Conservation (phyloP, 2,329 filamentous ascomycete genomes). For the Xylariaceae sp. region DNA sequence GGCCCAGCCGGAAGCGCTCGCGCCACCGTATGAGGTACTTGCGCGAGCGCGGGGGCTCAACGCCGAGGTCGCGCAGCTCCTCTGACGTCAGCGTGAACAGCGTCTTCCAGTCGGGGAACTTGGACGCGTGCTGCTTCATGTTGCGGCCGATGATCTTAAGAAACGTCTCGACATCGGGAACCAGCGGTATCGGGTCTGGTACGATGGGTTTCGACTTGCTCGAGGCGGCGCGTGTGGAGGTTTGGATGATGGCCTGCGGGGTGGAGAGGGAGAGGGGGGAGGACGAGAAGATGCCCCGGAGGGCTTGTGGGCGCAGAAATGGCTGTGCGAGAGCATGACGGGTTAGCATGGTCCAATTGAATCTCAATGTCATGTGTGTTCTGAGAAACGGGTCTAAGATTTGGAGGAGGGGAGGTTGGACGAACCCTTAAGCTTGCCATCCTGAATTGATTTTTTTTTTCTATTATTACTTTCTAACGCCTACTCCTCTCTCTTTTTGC, state of each 20-base stretch:
- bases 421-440: slow-evolving; percentile 29
- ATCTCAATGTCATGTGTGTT: too few species aligned
- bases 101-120: slow-evolving; percentile 85
- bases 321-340: slow-evolving; percentile 19
- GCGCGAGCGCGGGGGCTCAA: slow-evolving; percentile 78
- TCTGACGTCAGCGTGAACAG: slow-evolving; percentile 76
- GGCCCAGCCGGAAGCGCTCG: slow-evolving; percentile 72
- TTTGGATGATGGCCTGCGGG: slow-evolving; percentile 5
- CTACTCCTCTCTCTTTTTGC: slow-evolving; percentile 7
- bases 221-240: slow-evolving; percentile 13
- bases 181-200: slow-evolving; percentile 74
- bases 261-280: background rate
- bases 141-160: slow-evolving; percentile 86
- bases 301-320: slow-evolving; percentile 28
- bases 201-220: slow-evolving; percentile 26
- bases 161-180: slow-evolving; percentile 81
- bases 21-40: slow-evolving; percentile 85
- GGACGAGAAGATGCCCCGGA: slow-evolving; percentile 23
- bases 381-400: too few species aligned
- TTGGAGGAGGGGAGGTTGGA: background rate
- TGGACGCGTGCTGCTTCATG: slow-evolving; percentile 73
- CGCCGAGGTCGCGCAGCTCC: slow-evolving; percentile 75
- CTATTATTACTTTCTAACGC: background rate
- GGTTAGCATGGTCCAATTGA: slow-evolving; percentile 2
- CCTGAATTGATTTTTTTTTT: slow-evolving; percentile 1